Evolutionary conservation across 345 rosid genomes (phyloP).

Genomic region (Populus alba): DNA sequence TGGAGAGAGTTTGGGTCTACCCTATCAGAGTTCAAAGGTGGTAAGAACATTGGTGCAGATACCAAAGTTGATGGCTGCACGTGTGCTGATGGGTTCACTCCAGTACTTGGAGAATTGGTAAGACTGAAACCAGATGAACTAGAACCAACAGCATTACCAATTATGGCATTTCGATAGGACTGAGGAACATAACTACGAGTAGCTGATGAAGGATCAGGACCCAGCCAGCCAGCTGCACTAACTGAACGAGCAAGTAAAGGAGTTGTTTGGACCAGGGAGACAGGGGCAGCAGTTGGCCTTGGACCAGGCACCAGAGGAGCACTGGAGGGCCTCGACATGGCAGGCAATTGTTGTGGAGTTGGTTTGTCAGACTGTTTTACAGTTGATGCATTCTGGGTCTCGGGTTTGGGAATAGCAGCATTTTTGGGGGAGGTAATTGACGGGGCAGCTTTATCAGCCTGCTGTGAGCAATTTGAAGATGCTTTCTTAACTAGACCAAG

Average conservation of each 20-base stretch:
- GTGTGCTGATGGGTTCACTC: conserved; percentile 43
- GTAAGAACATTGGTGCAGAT: conserved; percentile 45
- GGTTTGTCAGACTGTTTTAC: conserved; percentile 47
- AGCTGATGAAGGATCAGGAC: conserved; percentile 55
- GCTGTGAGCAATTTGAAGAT: conserved; percentile 39
- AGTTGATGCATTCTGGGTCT: conserved; percentile 41
- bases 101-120: conserved; percentile 46
- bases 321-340: conserved; percentile 83
- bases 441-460: conserved; percentile 39
- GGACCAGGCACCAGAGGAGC: conserved; percentile 71
- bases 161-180: conserved; percentile 77
- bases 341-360: conserved; percentile 37
- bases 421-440: conserved; percentile 32
- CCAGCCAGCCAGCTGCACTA: conserved; percentile 80
- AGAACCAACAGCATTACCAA: conserved; percentile 60
- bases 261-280: conserved; percentile 54
- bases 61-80: conserved; percentile 42
- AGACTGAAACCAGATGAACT: conserved; percentile 49
- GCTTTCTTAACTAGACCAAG: conserved; percentile 37
- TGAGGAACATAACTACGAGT: conserved; percentile 58
- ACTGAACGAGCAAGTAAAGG: conserved; percentile 71
- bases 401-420: conserved; percentile 36
- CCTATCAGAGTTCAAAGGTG: conserved; percentile 41
- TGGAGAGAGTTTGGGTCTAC: conserved; percentile 42
- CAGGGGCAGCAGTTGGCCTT: conserved; percentile 48